phyloP scores from a whole-genome alignment of 345 rosid species.

The Arabis hirsuta region DNA sequence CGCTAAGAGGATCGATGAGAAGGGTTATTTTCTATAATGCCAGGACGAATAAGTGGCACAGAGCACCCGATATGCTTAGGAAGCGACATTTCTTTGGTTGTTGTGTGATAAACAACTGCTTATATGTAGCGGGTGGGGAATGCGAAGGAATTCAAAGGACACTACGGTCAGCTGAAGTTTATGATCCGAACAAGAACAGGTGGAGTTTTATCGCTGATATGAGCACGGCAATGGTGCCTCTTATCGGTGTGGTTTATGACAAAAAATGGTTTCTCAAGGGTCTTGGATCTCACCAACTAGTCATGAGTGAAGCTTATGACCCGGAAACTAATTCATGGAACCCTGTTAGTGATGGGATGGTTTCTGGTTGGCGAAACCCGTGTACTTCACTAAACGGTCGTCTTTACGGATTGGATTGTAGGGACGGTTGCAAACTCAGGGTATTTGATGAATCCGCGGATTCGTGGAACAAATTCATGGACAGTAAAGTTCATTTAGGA shows the following conservation, averaged over 20 bases:
- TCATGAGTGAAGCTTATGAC: slow-evolving; percentile 88
- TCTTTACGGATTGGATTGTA: slow-evolving; percentile 87
- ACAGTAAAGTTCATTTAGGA: slow-evolving; percentile 90
- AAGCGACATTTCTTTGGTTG: slow-evolving; percentile 94
- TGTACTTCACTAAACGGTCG: slow-evolving; percentile 72
- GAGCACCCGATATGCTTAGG: slow-evolving; percentile 96
- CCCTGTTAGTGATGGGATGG: slow-evolving; percentile 80
- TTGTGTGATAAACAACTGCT: slow-evolving; percentile 90
- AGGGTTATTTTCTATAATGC: slow-evolving; percentile 88
- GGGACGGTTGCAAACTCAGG: slow-evolving; percentile 90
- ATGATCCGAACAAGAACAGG: slow-evolving; percentile 82
- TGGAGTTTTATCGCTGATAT: slow-evolving; percentile 94
- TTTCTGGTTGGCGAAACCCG: slow-evolving; percentile 92
- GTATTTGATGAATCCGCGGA: slow-evolving; percentile 70
- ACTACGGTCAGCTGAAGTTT: slow-evolving; percentile 92
- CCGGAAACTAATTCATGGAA: slow-evolving; percentile 80
- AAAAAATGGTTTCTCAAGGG: slow-evolving; percentile 96
- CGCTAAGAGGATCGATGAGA: slow-evolving; percentile 84
- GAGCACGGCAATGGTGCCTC: slow-evolving; percentile 99
- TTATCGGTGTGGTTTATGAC: slow-evolving; percentile 84
- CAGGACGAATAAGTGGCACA: slow-evolving; percentile 92
- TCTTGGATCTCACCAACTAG: slow-evolving; percentile 81
- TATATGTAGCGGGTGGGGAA: slow-evolving; percentile 98
- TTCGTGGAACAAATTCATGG: slow-evolving; percentile 86
- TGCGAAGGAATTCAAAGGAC: slow-evolving; percentile 94